Percentiles rank a stretch among this genome's conserved stretches.
Evolutionary conservation across 441 rosid species (phyloP).

Genomic region (Bocquillonia castaneifolia): DNA sequence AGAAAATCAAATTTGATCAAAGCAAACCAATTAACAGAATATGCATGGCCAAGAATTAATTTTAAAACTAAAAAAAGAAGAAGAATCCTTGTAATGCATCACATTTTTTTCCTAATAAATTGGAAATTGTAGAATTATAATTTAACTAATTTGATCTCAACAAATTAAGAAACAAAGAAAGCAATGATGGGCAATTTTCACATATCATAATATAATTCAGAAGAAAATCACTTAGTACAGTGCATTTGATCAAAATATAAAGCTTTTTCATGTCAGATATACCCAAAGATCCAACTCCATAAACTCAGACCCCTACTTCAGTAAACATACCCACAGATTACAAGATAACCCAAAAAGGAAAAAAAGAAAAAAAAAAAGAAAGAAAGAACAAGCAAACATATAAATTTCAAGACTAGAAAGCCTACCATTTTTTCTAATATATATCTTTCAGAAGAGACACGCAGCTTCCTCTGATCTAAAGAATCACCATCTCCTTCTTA

Average conservation of each 20-base stretch:
- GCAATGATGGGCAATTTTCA: neutral
- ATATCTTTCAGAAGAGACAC: neutral
- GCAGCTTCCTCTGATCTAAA: neutral
- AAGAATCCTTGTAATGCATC: neutral
- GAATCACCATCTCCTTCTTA: constrained; percentile 3
- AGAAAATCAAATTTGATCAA: neutral
- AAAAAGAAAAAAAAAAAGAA: neutral
- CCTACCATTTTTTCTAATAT: constrained; percentile 30
- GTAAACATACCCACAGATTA: constrained; percentile 23
- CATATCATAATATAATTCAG: constrained; percentile 12
- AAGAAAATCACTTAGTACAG: constrained; percentile 22
- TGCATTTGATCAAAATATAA: constrained; percentile 8
- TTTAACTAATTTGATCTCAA: neutral
- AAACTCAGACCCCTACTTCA: constrained; percentile 17
- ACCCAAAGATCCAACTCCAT: constrained; percentile 19
- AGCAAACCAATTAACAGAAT: neutral
- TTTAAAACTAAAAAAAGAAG: neutral
- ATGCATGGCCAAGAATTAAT: too few species aligned
- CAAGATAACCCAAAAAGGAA: constrained; percentile 8
- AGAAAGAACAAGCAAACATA: constrained; percentile 9
- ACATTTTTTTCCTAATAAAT: neutral
- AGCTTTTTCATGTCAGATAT: constrained; percentile 23
- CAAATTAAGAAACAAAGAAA: neutral
- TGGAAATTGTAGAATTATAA: neutral
- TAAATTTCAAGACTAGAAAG: constrained; percentile 20